Base-by-base conservation (phyloP, 1,139 yeast genomes). In the Saccharomycopsis hybrid region DNA sequence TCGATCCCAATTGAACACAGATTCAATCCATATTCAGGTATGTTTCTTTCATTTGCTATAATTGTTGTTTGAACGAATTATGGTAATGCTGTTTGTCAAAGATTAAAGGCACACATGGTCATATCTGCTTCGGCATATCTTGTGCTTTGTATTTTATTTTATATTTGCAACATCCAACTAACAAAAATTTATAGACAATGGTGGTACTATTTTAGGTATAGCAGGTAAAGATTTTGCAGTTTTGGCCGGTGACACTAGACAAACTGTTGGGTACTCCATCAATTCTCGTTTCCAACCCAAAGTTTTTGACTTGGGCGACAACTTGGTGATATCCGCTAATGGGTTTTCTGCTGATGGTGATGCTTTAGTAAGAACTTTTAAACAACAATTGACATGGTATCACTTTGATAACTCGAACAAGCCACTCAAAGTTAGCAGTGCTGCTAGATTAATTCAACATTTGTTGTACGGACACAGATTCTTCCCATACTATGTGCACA, bases 191-290 rank as follows among this genome's bases (percentile, higher is more conserved):
- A 11, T 38, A 57, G 97, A 92, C 67, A 89, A 90, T 62, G 99
- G 99, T 59, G 99, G 99, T 61, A 90, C 97, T 5, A 92, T 90
- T 52, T 72, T 92, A 58, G 99, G 97, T 54, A 92, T 92, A 68
- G 97, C 98, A 2, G 98, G 99, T 46, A 87, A 87, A 64, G 97
- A 92, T 67, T 92, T 89, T 63, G 97, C 96, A 32, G 94, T 92
- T 40, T 75, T 92, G 55, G 98, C 99, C 1, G 97, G 98, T 47
- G 98, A 94, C 67, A 92, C 99, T 25, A 84, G 99, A 72, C 96
- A 86, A 65, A 89, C 95, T 5, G 84, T 85, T 37, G 98, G 97
- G 36, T 92, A 88, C 70, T 83, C 89, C 56, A 94, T 92, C 67
- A 89, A 92, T 65, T 82, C 97, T 25, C 80, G 99, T 63, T 84